Evolutionary conservation across 2,329 filamentous ascomycete genomes (phyloP).

Genomic region (Moelleriella libera): DNA sequence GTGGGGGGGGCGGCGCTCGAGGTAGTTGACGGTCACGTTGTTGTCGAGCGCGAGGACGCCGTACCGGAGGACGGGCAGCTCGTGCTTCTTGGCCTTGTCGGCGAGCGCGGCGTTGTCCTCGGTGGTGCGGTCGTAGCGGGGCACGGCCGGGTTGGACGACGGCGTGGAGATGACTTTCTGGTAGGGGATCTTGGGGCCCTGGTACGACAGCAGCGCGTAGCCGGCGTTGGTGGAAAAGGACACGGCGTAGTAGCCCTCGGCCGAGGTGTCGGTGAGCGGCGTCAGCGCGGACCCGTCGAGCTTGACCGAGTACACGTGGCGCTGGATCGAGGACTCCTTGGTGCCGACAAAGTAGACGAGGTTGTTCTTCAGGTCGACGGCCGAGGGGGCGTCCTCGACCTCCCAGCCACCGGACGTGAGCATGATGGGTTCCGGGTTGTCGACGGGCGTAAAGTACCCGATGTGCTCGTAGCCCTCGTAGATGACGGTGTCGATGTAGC

Average conservation of each 20-base stretch:
- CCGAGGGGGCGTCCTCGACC: conserved; percentile 71
- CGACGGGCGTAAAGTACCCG: conserved; percentile 81
- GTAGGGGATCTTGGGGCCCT: conserved; percentile 75
- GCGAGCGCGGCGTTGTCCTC: conserved; percentile 66
- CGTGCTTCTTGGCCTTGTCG: conserved; percentile 56
- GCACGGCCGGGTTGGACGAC: conserved; percentile 33
- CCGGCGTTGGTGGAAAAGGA: conserved; percentile 76
- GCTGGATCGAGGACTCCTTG: conserved; percentile 75
- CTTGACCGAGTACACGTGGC: conserved; percentile 82
- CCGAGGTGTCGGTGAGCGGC: conserved; percentile 57
- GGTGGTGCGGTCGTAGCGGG: conserved; percentile 51
- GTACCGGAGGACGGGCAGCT: conserved; percentile 72
- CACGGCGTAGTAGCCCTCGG: conserved; percentile 64
- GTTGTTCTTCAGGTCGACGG: conserved; percentile 72
- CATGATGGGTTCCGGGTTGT: conserved; percentile 68
- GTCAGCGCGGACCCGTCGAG: conserved; percentile 64
- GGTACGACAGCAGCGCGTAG: conserved; percentile 73
- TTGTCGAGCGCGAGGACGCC: conserved; percentile 71
- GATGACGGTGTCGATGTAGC: conserved; percentile 86
- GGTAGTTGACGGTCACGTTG: conserved; percentile 52
- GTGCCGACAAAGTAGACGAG: conserved; percentile 84
- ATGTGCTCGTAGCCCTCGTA: conserved; percentile 80
- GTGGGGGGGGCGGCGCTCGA: conserved; percentile 82
- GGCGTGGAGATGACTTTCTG: conserved; percentile 83
- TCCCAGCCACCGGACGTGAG: conserved; percentile 88